Base-by-base conservation (phyloP, 192 early-diverging fungal genomes). In the Rhizophagus sp. region DNA sequence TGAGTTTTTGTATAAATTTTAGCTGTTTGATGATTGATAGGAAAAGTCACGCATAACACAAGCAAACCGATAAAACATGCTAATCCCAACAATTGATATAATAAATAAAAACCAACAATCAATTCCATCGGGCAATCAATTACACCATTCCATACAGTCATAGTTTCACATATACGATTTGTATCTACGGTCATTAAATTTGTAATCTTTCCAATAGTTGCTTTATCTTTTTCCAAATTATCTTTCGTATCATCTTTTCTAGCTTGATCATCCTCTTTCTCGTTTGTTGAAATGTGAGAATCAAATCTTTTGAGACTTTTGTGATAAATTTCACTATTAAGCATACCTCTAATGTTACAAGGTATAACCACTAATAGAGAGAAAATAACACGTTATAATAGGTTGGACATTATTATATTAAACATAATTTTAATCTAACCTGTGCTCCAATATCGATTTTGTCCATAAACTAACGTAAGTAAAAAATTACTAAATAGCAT, bases 131-230 rank as follows among this genome's bases (percentile, higher is more conserved):
- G 93, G 9, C 87, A 81, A 11, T 83, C 87, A 79, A 92, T 84
- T n/a, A 90, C 70, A 25, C 85, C 83, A 68, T 89, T 83, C 80
- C 88, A 81, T 79, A 88, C 91, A 75, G 81, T 78, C 27, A 82
- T 71, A 17, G 88, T 87, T 61, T 89, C 89, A 8, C 86, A 82
- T 11, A 95, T 83, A 76, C 90, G 89, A 41, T 88, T 86, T 7
- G 93, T 84, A 78, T 96, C 95, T 0, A 91, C 89, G 8, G 91
- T 88, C 84, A 94, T 92, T 73, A 95, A 82, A 77, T 94, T 95
- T 49, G 93, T 88, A 30, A 95, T 89, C 63, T 89, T 92, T 47
- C 93, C 93, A 36, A 89, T 83, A 49, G 84, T 77, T n/a, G 86
- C 76, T 19, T 81, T 79, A 0, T 85, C 82, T 63, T 83, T 82